Conservation (phyloP, 805 yeast species). For the Geotrichum ghanense region DNA sequence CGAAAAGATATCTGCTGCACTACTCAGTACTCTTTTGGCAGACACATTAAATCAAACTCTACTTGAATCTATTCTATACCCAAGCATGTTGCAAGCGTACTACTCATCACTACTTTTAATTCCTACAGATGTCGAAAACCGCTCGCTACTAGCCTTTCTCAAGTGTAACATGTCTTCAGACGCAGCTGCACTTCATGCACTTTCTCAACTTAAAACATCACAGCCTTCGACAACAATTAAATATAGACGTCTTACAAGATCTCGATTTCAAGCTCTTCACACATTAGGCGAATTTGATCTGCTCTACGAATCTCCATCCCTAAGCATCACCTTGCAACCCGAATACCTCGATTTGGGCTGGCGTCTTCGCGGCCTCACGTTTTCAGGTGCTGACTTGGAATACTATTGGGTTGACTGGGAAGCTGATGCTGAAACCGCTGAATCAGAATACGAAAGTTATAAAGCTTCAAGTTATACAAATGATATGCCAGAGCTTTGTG, state of each 20-base stretch:
- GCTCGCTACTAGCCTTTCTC: background rate
- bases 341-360: background rate
- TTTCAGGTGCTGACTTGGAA: background rate
- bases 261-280: background rate
- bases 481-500: background rate
- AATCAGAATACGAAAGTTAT: background rate
- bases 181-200: background rate
- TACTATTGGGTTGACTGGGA: background rate
- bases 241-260: background rate
- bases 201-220: background rate
- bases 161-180: background rate
- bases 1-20: too few relatives aligned
- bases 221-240: background rate
- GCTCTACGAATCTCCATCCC: background rate
- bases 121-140: too few relatives aligned
- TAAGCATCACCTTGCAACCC: background rate
- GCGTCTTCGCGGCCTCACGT: background rate
- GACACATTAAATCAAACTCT: too few relatives aligned
- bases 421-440: background rate
- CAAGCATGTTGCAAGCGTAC: too few relatives aligned
- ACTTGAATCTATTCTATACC: too few relatives aligned
- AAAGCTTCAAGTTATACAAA: background rate
- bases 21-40: too few relatives aligned
- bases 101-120: too few relatives aligned
- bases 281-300: background rate